These are phyloP conservation scores for Coprinellus aureogranulatus DNA, from an alignment of 768 basidiomycete genomes.

Conservation along the genomic window DNA sequence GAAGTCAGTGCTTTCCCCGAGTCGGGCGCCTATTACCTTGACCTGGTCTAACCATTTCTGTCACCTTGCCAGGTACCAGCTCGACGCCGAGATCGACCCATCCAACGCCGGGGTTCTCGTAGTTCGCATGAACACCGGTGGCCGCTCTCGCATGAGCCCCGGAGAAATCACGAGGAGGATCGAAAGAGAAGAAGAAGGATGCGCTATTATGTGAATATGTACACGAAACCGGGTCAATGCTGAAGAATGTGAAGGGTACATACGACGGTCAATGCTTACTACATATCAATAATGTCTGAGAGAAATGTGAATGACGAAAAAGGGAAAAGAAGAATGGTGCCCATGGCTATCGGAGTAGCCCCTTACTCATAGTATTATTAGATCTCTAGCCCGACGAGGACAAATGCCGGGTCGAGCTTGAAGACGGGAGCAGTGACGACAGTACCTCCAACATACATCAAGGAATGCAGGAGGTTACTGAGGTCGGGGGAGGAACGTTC, in stretches of 20 bases:
- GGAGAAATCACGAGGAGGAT: slow-evolving; percentile 59
- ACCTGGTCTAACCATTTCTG: neutral
- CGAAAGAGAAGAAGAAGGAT: slow-evolving; percentile 53
- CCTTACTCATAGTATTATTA: slow-evolving; percentile 31
- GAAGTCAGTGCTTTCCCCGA: slow-evolving; percentile 50
- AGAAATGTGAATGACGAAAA: slow-evolving; percentile 6
- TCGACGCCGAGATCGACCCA: slow-evolving; percentile 74
- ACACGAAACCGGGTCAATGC: neutral
- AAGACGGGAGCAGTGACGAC: slow-evolving; percentile 82
- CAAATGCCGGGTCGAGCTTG: slow-evolving; percentile 70
- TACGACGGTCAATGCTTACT: neutral
- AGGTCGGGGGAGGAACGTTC: slow-evolving; percentile 71
- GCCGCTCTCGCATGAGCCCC: slow-evolving; percentile 44
- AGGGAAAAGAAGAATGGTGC: neutral
- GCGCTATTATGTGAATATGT: slow-evolving; percentile 63
- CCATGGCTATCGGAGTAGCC: neutral
- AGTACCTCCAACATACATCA: slow-evolving; percentile 89
- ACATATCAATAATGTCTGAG: slow-evolving; percentile 8
- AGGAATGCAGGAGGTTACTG: slow-evolving; percentile 75
- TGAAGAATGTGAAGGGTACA: neutral
- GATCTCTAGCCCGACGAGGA: slow-evolving; percentile 85
- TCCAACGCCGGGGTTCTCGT: slow-evolving; percentile 82
- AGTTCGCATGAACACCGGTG: slow-evolving; percentile 53
- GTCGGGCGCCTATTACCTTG: neutral
- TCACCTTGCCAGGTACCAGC: slow-evolving; percentile 51